Conservation (phyloP, 2,329 filamentous ascomycete species). For the Penicillium sp. region DNA sequence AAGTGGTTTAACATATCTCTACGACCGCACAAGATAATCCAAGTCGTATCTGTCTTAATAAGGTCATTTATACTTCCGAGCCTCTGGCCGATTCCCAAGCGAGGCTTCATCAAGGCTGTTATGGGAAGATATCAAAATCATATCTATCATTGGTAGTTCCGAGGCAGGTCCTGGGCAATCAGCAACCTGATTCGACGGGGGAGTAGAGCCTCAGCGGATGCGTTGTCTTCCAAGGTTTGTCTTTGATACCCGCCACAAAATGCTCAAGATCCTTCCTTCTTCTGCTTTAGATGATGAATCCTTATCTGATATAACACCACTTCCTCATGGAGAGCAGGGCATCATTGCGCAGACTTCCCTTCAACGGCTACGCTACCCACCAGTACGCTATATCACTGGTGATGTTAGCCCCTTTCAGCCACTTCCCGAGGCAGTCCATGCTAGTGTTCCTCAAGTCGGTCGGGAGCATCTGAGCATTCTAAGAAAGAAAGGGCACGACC, state of each 20-base stretch:
- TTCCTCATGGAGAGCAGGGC: constrained; percentile 32
- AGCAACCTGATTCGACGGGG: constrained; percentile 17
- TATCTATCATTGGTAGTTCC: constrained; percentile 44
- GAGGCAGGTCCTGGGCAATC: constrained; percentile 44
- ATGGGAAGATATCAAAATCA: constrained; percentile 39
- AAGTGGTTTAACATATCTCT: constrained; percentile 32
- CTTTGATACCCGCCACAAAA: constrained; percentile 36
- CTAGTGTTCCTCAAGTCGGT: constrained; percentile 19
- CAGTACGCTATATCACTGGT: constrained; percentile 47
- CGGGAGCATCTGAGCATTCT: constrained; percentile 25
- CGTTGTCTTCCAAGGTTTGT: constrained; percentile 30
- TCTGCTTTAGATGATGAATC: too few relatives aligned
- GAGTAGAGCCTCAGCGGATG: neutral
- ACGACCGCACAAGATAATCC: constrained; percentile 22
- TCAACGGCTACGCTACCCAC: constrained; percentile 43
- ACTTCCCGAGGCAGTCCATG: constrained; percentile 23
- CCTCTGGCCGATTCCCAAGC: constrained; percentile 35
- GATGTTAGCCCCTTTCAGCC: constrained; percentile 45
- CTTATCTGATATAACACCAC: too few relatives aligned
- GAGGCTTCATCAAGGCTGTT: constrained; percentile 29
- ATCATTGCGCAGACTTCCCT: constrained; percentile 47
- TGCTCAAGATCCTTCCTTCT: constrained; percentile 40
- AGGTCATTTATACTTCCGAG: constrained; percentile 51
- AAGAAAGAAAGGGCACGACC: constrained; percentile 45
- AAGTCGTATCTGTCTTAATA: constrained; percentile 33